These are phyloP conservation scores for Kodamaea ohmeri DNA, from an alignment of 1,139 yeast species.

Conservation along the genomic window DNA sequence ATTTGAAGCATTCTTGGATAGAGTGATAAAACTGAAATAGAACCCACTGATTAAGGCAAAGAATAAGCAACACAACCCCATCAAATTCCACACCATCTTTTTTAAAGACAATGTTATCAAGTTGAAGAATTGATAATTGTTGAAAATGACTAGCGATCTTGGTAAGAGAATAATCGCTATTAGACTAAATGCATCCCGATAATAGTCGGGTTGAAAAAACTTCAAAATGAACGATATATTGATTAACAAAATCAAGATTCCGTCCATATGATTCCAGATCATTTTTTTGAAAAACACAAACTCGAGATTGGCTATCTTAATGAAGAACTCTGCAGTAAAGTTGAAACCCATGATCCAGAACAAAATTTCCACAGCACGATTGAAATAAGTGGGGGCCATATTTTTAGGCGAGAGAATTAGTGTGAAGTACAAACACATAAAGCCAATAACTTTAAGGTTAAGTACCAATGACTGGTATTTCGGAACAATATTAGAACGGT, in stretches of 20 bases:
- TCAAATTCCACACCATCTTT: conserved; percentile 53
- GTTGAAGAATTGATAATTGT: conserved; percentile 54
- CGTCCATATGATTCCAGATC: conserved; percentile 43
- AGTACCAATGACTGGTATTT: conserved; percentile 44
- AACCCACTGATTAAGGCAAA: conserved; percentile 56
- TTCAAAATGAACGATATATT: conserved; percentile 30
- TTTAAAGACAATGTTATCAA: conserved; percentile 51
- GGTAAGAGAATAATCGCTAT: conserved; percentile 57
- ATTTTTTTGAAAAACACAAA: conserved; percentile 36
- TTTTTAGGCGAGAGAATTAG: conserved; percentile 25
- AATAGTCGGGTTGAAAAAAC: conserved; percentile 14
- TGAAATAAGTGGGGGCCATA: conserved; percentile 6
- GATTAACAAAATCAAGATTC: conserved; percentile 30
- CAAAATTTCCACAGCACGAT: conserved; percentile 19
- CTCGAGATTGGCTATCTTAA: conserved; percentile 45
- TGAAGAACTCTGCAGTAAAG: conserved; percentile 37
- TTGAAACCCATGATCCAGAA: conserved; percentile 39
- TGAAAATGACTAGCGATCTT: conserved; percentile 51
- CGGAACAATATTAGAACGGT: conserved; percentile 38
- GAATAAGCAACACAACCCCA: conserved; percentile 52
- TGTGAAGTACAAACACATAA: conserved; percentile 33
- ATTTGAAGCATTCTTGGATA: conserved; percentile 41
- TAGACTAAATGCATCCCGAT: conserved; percentile 35
- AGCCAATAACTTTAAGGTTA: conserved; percentile 34
- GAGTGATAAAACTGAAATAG: conserved; percentile 54